Conservation (phyloP, 164 flowering plant species). For the Platanus orientalis region DNA sequence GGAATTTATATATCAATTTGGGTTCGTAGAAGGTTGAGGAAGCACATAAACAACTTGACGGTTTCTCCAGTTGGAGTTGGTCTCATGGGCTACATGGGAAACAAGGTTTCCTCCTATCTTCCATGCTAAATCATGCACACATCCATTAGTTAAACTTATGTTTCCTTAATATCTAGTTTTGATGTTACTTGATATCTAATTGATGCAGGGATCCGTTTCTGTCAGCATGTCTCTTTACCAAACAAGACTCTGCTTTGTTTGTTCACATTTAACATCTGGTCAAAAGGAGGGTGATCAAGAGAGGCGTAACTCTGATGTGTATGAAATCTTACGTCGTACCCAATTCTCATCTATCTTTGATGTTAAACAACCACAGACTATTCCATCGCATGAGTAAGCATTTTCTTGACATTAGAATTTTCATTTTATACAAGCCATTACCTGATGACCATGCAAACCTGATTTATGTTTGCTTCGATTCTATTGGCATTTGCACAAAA, state of each 20-base stretch:
- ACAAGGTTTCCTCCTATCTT: conserved; percentile 55
- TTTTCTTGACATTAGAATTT: too few species aligned
- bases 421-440: too few species aligned
- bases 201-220: conserved; percentile 88
- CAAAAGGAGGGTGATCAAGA: conserved; percentile 81
- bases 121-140: not conserved
- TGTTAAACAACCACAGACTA: conserved; percentile 67
- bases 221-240: conserved; percentile 94
- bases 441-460: too few species aligned
- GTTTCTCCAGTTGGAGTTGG: conserved; percentile 97
- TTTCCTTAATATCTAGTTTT: not conserved
- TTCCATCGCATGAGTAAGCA: conserved; percentile 90
- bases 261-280: conserved; percentile 94
- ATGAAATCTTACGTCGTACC: conserved; percentile 77
- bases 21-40: conserved; percentile 77
- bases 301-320: conserved; percentile 80
- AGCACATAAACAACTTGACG: conserved; percentile 74
- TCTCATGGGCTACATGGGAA: conserved; percentile 99
- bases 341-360: conserved; percentile 61
- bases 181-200: conserved; percentile 6
- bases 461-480: too few species aligned
- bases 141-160: not conserved
- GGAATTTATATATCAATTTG: conserved; percentile 91
- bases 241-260: conserved; percentile 80
- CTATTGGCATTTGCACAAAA: too few species aligned